phyloP scores from a whole-genome alignment of 2,329 filamentous ascomycete species.

The Hymenoscyphus linearis region DNA sequence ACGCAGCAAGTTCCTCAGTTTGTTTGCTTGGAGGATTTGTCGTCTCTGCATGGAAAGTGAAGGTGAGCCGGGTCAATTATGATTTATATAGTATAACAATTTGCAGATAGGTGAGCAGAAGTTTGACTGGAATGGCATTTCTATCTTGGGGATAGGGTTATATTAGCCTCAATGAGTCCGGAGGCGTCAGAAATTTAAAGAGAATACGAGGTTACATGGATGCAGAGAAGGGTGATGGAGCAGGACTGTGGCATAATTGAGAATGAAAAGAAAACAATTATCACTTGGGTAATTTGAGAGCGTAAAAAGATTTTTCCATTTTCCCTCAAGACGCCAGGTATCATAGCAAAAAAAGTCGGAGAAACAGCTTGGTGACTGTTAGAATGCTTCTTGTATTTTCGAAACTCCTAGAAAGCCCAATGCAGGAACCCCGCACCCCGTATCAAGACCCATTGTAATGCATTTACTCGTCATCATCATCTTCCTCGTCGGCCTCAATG shows the following conservation, averaged over 20 bases:
- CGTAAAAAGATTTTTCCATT: neutral
- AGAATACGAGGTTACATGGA: too few relatives aligned
- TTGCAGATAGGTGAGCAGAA: too few relatives aligned
- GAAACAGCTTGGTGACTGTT: slow-evolving; percentile 3
- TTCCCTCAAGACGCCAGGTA: neutral
- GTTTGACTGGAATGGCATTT: too few relatives aligned
- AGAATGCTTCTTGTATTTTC: slow-evolving; percentile 17
- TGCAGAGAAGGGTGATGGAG: neutral
- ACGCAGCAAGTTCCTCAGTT: too few relatives aligned
- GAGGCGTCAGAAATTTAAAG: too few relatives aligned
- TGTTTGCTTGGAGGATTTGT: too few relatives aligned
- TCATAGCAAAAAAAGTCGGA: neutral
- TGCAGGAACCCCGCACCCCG: slow-evolving; percentile 19
- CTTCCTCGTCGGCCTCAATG: slow-evolving; percentile 66
- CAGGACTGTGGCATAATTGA: neutral
- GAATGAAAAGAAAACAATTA: neutral
- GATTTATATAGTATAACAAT: too few relatives aligned
- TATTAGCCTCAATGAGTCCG: too few relatives aligned
- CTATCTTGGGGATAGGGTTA: too few relatives aligned
- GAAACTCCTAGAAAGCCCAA: slow-evolving; percentile 22
- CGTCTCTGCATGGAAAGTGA: too few relatives aligned
- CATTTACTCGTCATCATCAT: slow-evolving; percentile 63
- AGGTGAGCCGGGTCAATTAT: too few relatives aligned
- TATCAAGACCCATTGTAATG: slow-evolving; percentile 18
- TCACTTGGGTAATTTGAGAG: neutral